These are phyloP conservation scores for Candida glucosophila DNA, from an alignment of 1,139 yeast genomes.

Conservation along the genomic window DNA sequence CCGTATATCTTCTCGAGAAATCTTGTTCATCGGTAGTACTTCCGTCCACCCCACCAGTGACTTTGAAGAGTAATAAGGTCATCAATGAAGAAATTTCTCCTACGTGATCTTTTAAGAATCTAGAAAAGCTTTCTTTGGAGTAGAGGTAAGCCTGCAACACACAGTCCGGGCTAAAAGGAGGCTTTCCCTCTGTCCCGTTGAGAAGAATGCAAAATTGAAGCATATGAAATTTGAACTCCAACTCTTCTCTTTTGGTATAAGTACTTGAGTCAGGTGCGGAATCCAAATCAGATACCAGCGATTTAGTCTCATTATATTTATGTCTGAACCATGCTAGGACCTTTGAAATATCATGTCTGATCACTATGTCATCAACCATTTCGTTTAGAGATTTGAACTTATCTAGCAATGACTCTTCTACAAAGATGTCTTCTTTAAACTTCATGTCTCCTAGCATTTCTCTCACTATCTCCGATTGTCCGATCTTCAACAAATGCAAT, in stretches of 20 bases:
- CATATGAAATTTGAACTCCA: constrained; percentile 60
- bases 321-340: constrained; percentile 30
- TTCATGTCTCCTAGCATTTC: constrained; percentile 21
- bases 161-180: constrained; percentile 13
- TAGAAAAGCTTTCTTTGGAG: constrained; percentile 45
- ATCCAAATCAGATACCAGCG: not conserved
- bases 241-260: constrained; percentile 7
- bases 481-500: constrained; percentile 33
- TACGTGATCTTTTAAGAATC: constrained; percentile 28
- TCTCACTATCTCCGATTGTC: constrained; percentile 31
- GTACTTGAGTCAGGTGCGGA: constrained; percentile 1
- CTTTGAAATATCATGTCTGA: constrained; percentile 23
- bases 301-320: constrained; percentile 11
- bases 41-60: constrained; percentile 7
- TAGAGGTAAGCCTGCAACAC: constrained; percentile 44
- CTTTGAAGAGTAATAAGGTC: constrained; percentile 35
- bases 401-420: constrained; percentile 17
- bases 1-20: constrained; percentile 13
- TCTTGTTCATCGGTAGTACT: constrained; percentile 6
- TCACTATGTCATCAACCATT: constrained; percentile 28
- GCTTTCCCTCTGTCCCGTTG: constrained; percentile 12
- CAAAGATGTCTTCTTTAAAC: constrained; percentile 8
- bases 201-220: constrained; percentile 44
- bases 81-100: constrained; percentile 47
- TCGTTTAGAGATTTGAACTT: constrained; percentile 24